These are phyloP conservation scores for Aspergillus mulundensis DNA, from an alignment of 495 filamentous ascomycete genomes.

Conservation along the genomic window DNA sequence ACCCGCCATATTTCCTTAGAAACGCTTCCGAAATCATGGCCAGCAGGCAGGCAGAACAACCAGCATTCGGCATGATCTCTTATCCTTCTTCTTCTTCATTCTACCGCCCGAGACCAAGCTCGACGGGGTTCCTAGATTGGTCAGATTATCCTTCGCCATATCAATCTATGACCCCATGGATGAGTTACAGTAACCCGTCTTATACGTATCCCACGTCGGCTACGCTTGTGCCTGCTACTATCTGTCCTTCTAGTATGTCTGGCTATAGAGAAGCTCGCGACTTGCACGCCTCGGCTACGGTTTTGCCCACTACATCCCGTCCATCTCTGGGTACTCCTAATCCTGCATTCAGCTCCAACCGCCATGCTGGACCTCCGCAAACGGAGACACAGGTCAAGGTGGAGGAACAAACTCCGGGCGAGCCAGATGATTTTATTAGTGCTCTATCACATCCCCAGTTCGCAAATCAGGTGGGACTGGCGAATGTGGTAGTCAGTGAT, in stretches of 20 bases:
- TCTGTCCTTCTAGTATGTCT: neutral
- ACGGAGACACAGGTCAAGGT: neutral
- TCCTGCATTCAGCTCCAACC: neutral
- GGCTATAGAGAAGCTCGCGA: neutral
- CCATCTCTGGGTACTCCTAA: neutral
- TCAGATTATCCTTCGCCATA: neutral
- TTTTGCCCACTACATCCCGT: neutral
- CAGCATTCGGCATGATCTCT: neutral
- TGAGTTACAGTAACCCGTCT: neutral
- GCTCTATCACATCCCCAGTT: neutral
- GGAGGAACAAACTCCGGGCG: neutral
- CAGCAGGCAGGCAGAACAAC: neutral
- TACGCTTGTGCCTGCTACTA: neutral
- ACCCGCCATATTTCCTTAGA: neutral
- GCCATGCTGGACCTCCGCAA: too few relatives aligned
- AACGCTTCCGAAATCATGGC: neutral
- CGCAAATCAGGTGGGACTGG: too few relatives aligned
- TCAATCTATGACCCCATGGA: neutral
- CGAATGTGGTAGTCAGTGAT: neutral
- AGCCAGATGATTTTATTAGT: neutral
- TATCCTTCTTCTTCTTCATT: neutral
- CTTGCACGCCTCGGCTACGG: neutral
- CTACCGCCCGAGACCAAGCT: neutral
- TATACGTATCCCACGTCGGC: neutral
- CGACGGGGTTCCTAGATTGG: neutral